Conservation (phyloP, 1,139 yeast genomes). For the Kluyveromyces sp. region DNA sequence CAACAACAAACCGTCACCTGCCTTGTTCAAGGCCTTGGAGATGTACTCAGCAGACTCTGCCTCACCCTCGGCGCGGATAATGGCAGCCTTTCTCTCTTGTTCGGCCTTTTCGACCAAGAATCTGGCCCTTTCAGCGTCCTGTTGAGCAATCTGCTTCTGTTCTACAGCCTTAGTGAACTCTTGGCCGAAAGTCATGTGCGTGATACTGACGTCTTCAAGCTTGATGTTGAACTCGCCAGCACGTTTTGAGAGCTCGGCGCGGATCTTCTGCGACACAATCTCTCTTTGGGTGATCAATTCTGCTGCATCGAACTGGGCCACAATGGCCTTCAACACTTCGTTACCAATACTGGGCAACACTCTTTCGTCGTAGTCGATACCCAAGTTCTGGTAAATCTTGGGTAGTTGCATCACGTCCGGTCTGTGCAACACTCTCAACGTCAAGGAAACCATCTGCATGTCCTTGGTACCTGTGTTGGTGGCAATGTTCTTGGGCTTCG, state of each 20-base stretch:
- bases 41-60: constrained; percentile 97
- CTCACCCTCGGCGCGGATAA: constrained; percentile 98
- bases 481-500: constrained; percentile 86
- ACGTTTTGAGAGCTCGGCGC: constrained; percentile 77
- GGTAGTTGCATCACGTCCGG: constrained; percentile 86
- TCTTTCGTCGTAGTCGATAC: constrained; percentile 93
- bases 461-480: constrained; percentile 97
- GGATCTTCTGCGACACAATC: constrained; percentile 81
- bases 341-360: constrained; percentile 96
- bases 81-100: constrained; percentile 91
- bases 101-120: constrained; percentile 94
- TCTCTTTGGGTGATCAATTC: constrained; percentile 97
- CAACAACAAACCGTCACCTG: constrained; percentile 92
- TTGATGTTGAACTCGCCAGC: constrained; percentile 85
- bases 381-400: constrained; percentile 79
- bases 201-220: constrained; percentile 94
- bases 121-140: constrained; percentile 96
- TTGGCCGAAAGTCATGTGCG: constrained; percentile 95
- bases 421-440: constrained; percentile 87
- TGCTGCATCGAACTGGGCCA: constrained; percentile 97
- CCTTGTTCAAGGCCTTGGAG: constrained; percentile 85
- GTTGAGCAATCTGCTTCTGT: constrained; percentile 98
- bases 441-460: constrained; percentile 88
- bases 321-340: constrained; percentile 89
- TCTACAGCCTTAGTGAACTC: constrained; percentile 99